Evolutionary conservation across 2,329 filamentous ascomycete genomes (phyloP).

Genomic region (Colletotrichum navitas): DNA sequence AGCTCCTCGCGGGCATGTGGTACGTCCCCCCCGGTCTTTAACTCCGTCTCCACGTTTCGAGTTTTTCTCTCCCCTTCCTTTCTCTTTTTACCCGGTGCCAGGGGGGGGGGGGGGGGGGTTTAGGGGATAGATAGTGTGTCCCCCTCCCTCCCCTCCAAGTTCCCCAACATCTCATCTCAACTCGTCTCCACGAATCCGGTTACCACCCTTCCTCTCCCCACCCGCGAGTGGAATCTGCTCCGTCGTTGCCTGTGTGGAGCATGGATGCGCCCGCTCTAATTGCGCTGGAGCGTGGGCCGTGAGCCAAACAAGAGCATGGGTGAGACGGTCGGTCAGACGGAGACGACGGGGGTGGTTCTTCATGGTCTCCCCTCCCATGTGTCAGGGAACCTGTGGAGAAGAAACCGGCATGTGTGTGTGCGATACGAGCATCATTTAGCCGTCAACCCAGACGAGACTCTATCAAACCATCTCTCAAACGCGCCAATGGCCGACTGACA

Average conservation of each 20-base stretch:
- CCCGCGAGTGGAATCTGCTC: slow-evolving; percentile 34
- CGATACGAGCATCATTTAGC: slow-evolving; percentile 20
- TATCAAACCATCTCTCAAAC: background rate
- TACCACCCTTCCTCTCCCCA: background rate
- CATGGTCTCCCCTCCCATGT: background rate
- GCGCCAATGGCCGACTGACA: background rate
- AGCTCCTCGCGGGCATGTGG: slow-evolving; percentile 90
- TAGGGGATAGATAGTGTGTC: background rate
- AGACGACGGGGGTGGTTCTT: background rate
- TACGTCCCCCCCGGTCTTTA: slow-evolving; percentile 59
- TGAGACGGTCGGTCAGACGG: slow-evolving; percentile 21
- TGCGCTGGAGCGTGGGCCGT: slow-evolving; percentile 33
- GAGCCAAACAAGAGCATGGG: background rate
- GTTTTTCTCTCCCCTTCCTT: slow-evolving; percentile 2
- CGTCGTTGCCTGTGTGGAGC: slow-evolving; percentile 14
- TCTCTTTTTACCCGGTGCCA: background rate
- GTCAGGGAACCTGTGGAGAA: slow-evolving; percentile 22
- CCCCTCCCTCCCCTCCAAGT: background rate
- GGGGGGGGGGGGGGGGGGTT: too few relatives aligned
- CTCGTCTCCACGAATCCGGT: slow-evolving; percentile 31
- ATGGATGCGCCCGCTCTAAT: slow-evolving; percentile 17
- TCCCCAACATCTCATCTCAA: slow-evolving; percentile 39
- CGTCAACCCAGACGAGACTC: background rate
- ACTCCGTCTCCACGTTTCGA: background rate
- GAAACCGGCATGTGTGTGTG: background rate